Base-by-base conservation (phyloP, 768 basidiomycete species). In the Cyathus striatus region DNA sequence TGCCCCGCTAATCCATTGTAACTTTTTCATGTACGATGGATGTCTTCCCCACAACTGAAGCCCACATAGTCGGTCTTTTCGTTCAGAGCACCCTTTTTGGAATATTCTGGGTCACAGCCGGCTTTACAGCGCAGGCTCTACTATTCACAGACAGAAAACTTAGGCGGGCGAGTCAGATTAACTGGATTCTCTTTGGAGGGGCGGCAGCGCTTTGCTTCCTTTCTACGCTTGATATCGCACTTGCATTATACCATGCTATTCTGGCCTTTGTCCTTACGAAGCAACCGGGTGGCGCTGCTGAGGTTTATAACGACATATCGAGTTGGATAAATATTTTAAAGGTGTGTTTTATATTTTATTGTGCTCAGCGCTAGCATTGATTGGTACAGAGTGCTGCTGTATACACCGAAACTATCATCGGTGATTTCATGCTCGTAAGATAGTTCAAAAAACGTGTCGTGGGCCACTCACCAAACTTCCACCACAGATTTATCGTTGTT, bases 401-500 rank as follows among this genome's bases (percentile, higher is more conserved):
- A 16, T 26, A 40, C 24, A 16, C 38, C 4, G 46, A 51, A 30
- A 48, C 44, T 16, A 20, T 45, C 23, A 34, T 51, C 9, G 50
- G 50, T 1, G 50, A 51, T 21, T 43, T 43, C 9, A 44, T 51
- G 21, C 27, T 51, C 24, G 50, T 51, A 32, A 9, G 36, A n/a
- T n/a, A n/a, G n/a, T n/a, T n/a, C n/a, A n/a, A n/a, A n/a, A n/a
- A n/a, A n/a, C n/a, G n/a, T n/a, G n/a, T n/a, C n/a, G n/a, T n/a
- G n/a, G n/a, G n/a, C n/a, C n/a, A n/a, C n/a, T n/a, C n/a, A n/a
- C n/a, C n/a, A n/a, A n/a, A n/a, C n/a, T n/a, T n/a, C n/a, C n/a
- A n/a, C n/a, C n/a, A 21, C 26, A 51, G 50, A 51, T 51, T 6
- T 51, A 48, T 35, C 50, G 59, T 7, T 61, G 59, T 40, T 61